Evolutionary conservation across 306 rosid genomes (phyloP).

Genomic region (Pachyrhizus erosus): DNA sequence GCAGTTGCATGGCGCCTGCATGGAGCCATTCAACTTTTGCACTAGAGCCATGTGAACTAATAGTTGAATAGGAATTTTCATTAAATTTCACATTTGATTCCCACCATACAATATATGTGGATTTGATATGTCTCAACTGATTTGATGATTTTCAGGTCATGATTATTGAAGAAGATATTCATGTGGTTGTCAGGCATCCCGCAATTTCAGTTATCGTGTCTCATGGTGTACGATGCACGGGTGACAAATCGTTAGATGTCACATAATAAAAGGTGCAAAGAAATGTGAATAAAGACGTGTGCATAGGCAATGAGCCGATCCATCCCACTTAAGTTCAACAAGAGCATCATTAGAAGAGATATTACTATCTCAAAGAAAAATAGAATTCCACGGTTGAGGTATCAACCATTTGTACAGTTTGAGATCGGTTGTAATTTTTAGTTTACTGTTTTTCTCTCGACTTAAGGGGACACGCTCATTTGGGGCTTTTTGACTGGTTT

Average conservation of each 20-base stretch:
- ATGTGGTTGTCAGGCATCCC: constrained; percentile 19
- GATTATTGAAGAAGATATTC: constrained; percentile 22
- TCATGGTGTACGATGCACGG: constrained; percentile 4
- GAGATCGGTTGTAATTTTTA: constrained; percentile 15
- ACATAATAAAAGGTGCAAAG: background rate
- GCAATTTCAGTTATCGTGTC: constrained; percentile 11
- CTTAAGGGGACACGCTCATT: background rate
- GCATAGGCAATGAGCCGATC: background rate
- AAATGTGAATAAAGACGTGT: constrained; percentile 23
- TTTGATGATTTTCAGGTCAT: constrained; percentile 11
- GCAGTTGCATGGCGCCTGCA: background rate
- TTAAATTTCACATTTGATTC: background rate
- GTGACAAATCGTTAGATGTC: constrained; percentile 6
- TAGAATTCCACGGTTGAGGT: background rate
- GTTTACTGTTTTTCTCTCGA: background rate
- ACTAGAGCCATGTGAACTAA: background rate
- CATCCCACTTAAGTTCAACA: constrained; percentile 3
- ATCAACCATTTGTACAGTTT: background rate
- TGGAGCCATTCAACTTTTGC: background rate
- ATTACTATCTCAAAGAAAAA: background rate
- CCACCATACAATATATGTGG: background rate
- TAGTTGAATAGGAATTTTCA: constrained; percentile 6
- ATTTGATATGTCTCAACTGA: background rate
- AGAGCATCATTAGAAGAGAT: constrained; percentile 20
- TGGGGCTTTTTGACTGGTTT: background rate